Evolutionary conservation across 2,329 filamentous ascomycete genomes (phyloP).

Genomic region (Calonectria crousiana): DNA sequence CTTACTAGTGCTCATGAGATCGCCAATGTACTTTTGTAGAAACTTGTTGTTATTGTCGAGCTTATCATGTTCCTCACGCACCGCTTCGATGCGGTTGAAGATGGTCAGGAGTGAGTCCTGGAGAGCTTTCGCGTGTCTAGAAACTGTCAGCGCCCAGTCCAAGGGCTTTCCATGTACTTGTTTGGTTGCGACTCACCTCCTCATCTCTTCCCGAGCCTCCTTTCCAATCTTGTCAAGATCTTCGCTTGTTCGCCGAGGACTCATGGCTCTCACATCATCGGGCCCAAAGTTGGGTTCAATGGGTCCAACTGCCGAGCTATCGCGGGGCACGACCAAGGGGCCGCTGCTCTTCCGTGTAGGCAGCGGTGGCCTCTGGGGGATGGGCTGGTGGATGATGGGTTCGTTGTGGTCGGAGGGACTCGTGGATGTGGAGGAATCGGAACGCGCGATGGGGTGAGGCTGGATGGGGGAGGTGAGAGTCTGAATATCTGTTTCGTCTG

Average conservation of each 20-base stretch:
- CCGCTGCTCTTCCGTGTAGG: constrained; percentile 83
- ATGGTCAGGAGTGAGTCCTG: constrained; percentile 92
- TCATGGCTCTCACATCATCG: constrained; percentile 94
- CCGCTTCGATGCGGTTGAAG: constrained; percentile 93
- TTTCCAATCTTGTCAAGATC: constrained; percentile 90
- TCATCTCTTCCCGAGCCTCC: constrained; percentile 78
- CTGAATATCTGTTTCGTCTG: constrained; percentile 40
- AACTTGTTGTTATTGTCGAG: constrained; percentile 98
- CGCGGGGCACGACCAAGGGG: constrained; percentile 84
- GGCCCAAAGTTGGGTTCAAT: constrained; percentile 83
- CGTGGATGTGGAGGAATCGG: constrained; percentile 51
- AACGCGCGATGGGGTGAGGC: constrained; percentile 52
- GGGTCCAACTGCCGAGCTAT: constrained; percentile 79
- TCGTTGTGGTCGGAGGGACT: constrained; percentile 52
- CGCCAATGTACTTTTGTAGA: constrained; percentile 96
- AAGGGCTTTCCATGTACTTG: not conserved
- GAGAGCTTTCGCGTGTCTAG: constrained; percentile 86
- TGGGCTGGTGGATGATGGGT: constrained; percentile 61
- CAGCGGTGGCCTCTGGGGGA: constrained; percentile 73
- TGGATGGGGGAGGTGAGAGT: constrained; percentile 41
- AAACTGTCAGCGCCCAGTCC: constrained; percentile 27
- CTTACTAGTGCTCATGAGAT: constrained; percentile 89
- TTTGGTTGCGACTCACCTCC: constrained; percentile 58
- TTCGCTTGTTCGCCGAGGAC: constrained; percentile 88
- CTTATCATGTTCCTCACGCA: constrained; percentile 95